Percentiles rank a stretch among this genome's conserved stretches.
phyloP scores from a whole-genome alignment of 176 grass and related monocot species.

The Raddia distichophylla region DNA sequence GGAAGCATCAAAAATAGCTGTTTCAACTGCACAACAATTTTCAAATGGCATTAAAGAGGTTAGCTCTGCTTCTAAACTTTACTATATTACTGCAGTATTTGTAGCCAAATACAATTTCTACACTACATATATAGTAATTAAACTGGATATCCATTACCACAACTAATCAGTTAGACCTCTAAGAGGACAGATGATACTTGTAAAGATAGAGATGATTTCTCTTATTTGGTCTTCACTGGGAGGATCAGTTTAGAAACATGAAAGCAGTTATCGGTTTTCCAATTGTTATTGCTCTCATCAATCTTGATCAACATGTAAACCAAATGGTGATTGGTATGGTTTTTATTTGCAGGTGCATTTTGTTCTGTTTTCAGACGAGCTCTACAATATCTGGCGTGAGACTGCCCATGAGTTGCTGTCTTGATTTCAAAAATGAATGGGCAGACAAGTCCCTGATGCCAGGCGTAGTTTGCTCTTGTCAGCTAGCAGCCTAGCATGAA shows the following conservation, averaged over 20 bases:
- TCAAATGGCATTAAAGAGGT: slow-evolving; percentile 82
- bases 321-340: background rate
- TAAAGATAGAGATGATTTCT: background rate
- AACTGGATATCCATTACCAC: background rate
- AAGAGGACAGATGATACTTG: background rate
- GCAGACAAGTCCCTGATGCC: background rate
- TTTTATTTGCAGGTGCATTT: slow-evolving; percentile 82
- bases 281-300: background rate
- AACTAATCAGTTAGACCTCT: background rate
- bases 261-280: background rate
- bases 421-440: slow-evolving; percentile 30
- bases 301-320: slow-evolving; percentile 24
- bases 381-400: slow-evolving; percentile 64
- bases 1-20: slow-evolving; percentile 82
- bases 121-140: background rate
- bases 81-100: background rate
- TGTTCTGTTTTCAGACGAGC: slow-evolving; percentile 80
- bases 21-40: slow-evolving; percentile 70
- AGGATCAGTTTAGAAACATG: background rate
- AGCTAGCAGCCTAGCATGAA: background rate
- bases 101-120: background rate
- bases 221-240: background rate
- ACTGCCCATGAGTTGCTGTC: slow-evolving; percentile 62
- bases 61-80: background rate
- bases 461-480: background rate